Conservation (phyloP, 1,284 basidiomycete genomes). For the Athelia sp. region DNA sequence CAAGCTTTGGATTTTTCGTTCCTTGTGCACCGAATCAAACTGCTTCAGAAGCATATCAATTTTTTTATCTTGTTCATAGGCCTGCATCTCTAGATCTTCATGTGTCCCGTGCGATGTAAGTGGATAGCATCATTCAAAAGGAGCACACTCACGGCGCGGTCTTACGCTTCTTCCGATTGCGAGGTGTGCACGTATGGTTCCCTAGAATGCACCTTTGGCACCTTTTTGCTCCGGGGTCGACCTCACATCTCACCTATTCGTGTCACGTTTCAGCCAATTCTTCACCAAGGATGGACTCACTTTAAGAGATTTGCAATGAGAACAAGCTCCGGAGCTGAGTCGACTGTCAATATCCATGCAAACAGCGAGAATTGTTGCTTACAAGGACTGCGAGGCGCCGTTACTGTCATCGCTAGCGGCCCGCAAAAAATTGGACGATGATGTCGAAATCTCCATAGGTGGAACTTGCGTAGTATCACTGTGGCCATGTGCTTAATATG, state of each 20-base stretch:
- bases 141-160: conserved; percentile 40
- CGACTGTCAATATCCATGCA: too few species aligned
- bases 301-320: conserved; percentile 57
- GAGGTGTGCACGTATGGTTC: conserved; percentile 43
- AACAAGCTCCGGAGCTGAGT: conserved; percentile 33
- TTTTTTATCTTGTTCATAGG: conserved; percentile 41
- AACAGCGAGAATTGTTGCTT: too few species aligned
- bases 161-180: conserved; percentile 50
- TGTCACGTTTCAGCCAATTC: background rate
- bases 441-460: too few species aligned
- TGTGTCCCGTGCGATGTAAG: conserved; percentile 33
- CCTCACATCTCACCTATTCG: conserved; percentile 47
- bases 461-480: too few species aligned
- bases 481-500: too few species aligned
- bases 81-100: conserved; percentile 47
- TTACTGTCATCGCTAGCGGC: too few species aligned
- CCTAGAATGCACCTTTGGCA: conserved; percentile 43
- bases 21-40: conserved; percentile 44
- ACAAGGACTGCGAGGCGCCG: too few species aligned
- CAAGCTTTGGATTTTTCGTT: too few species aligned
- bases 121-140: conserved; percentile 1
- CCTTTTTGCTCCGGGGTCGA: conserved; percentile 33
- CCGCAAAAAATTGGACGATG: too few species aligned
- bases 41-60: conserved; percentile 42
- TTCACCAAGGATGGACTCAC: too few species aligned